Evolutionary conservation across 2,329 filamentous ascomycete genomes (phyloP), one percentile per base, ranked within the genome.

Genomic region (Dactylellina parvicollis): DNA sequence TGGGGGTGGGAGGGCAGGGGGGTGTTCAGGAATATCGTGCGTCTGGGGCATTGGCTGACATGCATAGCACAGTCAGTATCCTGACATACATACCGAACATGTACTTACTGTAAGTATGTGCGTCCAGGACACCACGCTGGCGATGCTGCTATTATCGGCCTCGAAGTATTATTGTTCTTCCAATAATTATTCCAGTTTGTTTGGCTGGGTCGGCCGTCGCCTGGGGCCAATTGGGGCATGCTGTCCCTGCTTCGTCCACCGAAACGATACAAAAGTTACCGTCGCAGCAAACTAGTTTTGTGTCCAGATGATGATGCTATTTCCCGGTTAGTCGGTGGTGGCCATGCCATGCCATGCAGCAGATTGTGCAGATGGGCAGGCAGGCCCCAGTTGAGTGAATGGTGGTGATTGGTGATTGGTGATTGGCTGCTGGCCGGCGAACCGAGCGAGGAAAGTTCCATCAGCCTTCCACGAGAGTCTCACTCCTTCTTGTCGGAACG

Each of bases 381-480:
- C n/a, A n/a, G n/a, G n/a, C n/a, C n/a, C n/a, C n/a, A n/a, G n/a
- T n/a, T n/a, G n/a, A n/a, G n/a, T n/a, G n/a, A n/a, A n/a, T n/a
- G n/a, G n/a, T n/a, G n/a, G n/a, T n/a, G n/a, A n/a, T n/a, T n/a
- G n/a, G n/a, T n/a, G n/a, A n/a, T n/a, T 47, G 42, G 36, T 20
- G 32, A 16, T 30, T 47, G 18, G 56, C 40, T 18, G 30, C 30
- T 36, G 44, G 57, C 16, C 44, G 12, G 57, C 57, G 42, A 62
- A 62, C 57, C 57, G 57, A 62, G 57, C 44, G 44, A 62, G 44
- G 57, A 62, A 62, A 52, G 57, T 62, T 62, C 57, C 57, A 62
- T 62, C 57, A 62, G 57, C 44, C 57, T 62, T 62, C 34, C 46
- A 22, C 30, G 24, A n/a, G 34, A 42, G 30, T 44, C 40, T 28